Base-by-base conservation (phyloP, 306 rosid species). In the Lagenaria siceraria region DNA sequence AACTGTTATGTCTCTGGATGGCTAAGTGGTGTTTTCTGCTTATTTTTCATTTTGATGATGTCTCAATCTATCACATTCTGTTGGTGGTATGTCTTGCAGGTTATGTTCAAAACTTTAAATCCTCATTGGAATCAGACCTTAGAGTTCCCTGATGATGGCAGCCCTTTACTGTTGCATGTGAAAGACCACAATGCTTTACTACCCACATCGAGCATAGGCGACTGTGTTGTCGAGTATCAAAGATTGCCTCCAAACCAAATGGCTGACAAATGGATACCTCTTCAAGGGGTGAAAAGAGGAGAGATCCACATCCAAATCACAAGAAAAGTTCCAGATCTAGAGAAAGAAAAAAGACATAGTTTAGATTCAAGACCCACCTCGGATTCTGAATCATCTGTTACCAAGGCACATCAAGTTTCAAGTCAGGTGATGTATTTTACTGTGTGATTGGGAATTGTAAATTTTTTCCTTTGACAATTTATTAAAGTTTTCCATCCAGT, bases 181-280 rank as follows among this genome's bases (percentile, higher is more conserved):
- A 96, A 90, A 82, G 99, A 96, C 83, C 89, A 96, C 77, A 96
- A 96, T 66, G 91, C 90, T 11, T 61, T 92, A 21, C 85, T 96
- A 13, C 96, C 94, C 6, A 84, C 97, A 31, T 83, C 93, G 48
- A 92, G 87, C 62, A 90, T 96, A 10, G 99, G 99, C 5, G 90
- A 87, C 63, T 96, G 99, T 73, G 90, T 84, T 5, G 98, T 96
- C 2, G 99, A 96, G 73, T 96, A 96, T 80, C 97, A 88, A 79
- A 78, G 91, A 78, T 84, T 96, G 82, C 92, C 97, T 36, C 96
- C 89, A 11, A 92, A 96, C 75, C 89, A 89, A 63, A 89, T 52
- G 81, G 87, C 96, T 10, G 96, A 90, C 82, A 90, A 92, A 86
- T 96, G 99, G 99, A 96, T 96, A 81, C 99, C 99, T 59, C 98